Percentiles rank a stretch among this genome's conserved stretches.
These are phyloP conservation scores for Limonium bicolor DNA, from an alignment of 148 eudicot genomes.

Conservation along the genomic window DNA sequence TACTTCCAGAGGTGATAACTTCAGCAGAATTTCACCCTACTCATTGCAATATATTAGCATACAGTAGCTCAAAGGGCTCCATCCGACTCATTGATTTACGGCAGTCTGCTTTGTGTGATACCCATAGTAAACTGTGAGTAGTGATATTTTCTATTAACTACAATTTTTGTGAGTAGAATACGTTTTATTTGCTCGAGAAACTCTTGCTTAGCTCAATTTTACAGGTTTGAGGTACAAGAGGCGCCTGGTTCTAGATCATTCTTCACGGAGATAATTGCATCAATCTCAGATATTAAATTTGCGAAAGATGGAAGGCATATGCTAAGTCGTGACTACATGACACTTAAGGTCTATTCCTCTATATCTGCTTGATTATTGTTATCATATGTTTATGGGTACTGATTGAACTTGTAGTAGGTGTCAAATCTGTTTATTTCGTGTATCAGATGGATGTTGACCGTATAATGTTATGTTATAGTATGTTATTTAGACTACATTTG, in stretches of 20 bases:
- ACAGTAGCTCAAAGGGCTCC: slow-evolving; percentile 65
- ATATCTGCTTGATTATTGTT: neutral
- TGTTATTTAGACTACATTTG: no score
- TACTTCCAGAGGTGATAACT: slow-evolving; percentile 52
- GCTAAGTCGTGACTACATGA: slow-evolving; percentile 74
- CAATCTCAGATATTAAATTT: slow-evolving; percentile 60
- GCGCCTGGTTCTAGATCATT: slow-evolving; percentile 37
- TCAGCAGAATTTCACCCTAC: slow-evolving; percentile 68
- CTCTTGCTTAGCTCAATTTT: no score
- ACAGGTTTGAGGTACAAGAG: slow-evolving; percentile 19
- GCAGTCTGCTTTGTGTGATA: slow-evolving; percentile 58
- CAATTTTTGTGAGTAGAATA: no score
- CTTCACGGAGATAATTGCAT: slow-evolving; percentile 60
- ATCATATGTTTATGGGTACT: neutral
- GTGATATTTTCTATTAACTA: neutral
- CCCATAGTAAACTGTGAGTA: slow-evolving; percentile 48
- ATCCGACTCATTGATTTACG: slow-evolving; percentile 64
- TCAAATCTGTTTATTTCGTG: neutral
- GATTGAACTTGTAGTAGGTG: neutral
- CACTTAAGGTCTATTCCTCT: slow-evolving; percentile 34
- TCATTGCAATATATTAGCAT: slow-evolving; percentile 60
- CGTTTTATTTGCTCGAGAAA: no score
- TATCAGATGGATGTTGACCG: no score
- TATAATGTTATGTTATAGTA: no score
- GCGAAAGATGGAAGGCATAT: slow-evolving; percentile 53